These are phyloP conservation scores for Barnettozyma botsteinii DNA, from an alignment of 805 yeast genomes.

Conservation along the genomic window DNA sequence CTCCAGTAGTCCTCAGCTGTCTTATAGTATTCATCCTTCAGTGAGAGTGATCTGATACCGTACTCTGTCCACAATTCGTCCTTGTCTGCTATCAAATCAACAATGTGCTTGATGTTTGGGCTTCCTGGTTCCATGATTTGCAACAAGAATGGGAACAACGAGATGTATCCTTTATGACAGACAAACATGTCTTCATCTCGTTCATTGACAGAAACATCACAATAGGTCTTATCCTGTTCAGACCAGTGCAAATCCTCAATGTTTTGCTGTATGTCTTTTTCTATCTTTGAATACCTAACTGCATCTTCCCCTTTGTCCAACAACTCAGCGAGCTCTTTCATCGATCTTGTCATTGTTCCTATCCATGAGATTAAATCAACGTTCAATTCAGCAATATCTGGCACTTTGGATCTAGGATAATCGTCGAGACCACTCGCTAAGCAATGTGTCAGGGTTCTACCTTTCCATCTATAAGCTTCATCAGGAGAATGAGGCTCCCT, in stretches of 20 bases:
- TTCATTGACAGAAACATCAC: constrained; percentile 78
- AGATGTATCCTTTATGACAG: constrained; percentile 88
- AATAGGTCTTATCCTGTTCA: constrained; percentile 55
- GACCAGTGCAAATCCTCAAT: constrained; percentile 81
- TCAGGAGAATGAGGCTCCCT: constrained; percentile 42
- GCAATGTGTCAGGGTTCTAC: constrained; percentile 79
- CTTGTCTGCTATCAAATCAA: constrained; percentile 60
- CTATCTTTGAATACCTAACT: constrained; percentile 45
- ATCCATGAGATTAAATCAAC: constrained; percentile 91
- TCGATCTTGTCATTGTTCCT: constrained; percentile 83
- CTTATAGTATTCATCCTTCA: constrained; percentile 56
- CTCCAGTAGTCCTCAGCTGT: constrained; percentile 93
- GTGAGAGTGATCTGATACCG: constrained; percentile 80
- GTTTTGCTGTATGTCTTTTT: constrained; percentile 52
- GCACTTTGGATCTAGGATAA: constrained; percentile 78
- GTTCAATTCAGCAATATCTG: constrained; percentile 84
- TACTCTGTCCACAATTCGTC: constrained; percentile 68
- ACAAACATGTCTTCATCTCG: constrained; percentile 63
- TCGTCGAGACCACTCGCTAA: constrained; percentile 94
- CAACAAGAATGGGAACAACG: constrained; percentile 79
- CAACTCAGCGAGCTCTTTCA: constrained; percentile 64
- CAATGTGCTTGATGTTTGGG: constrained; percentile 42
- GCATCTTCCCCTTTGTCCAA: constrained; percentile 58
- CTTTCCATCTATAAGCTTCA: constrained; percentile 90
- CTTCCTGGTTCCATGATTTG: constrained; percentile 51